Base-by-base conservation (phyloP, 208 protist genomes). In the Leishmania mexicana region DNA sequence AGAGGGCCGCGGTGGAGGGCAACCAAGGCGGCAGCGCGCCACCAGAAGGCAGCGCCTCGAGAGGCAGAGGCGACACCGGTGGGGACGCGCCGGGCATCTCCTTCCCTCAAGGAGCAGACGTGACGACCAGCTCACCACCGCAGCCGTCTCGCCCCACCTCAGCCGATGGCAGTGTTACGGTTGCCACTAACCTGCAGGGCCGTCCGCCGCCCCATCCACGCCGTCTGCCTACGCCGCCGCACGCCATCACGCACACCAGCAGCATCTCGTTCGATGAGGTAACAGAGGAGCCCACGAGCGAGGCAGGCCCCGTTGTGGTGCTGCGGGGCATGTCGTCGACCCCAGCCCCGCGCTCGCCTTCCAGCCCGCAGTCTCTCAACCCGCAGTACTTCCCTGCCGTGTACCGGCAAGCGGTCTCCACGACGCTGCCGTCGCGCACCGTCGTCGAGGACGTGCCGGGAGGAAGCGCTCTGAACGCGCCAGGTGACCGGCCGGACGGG, bases 251-350 rank as follows among this genome's bases (percentile, higher is more conserved):
- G 53, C 83, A 86, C 83, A 80, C 83, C 64, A 78, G 70, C 83
- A 86, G 83, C 47, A 83, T 86, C 65, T 86, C 83, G 17, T 83
- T 87, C 57, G 84, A 87, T 58, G 84, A 87, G 72, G 49, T 87
- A 10, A 81, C 78, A 13, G 84, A 83, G 72, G 84, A 84, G 76
- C 77, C 74, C 19, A 87, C 78, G 28, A 84, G 84, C 54, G 84
- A 87, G 75, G 76, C 64, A 19, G 83, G 83, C 0, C 83, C 83
- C 31, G 45, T 86, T 4, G 83, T 86, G 17, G 83, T 86, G 83
- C 83, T 86, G 73, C 83, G 83, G 40, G 74, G 83, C 64, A 79
- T 65, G 31, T 80, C 83, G 57, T 78, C 78, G 75, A 77, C 78
- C 11, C 51, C 40, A n/a, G 54, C 74, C 1, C 62, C 74, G 24